These are phyloP conservation scores for Didymella segeticola DNA, from an alignment of 2,329 filamentous ascomycete genomes.

Conservation along the genomic window DNA sequence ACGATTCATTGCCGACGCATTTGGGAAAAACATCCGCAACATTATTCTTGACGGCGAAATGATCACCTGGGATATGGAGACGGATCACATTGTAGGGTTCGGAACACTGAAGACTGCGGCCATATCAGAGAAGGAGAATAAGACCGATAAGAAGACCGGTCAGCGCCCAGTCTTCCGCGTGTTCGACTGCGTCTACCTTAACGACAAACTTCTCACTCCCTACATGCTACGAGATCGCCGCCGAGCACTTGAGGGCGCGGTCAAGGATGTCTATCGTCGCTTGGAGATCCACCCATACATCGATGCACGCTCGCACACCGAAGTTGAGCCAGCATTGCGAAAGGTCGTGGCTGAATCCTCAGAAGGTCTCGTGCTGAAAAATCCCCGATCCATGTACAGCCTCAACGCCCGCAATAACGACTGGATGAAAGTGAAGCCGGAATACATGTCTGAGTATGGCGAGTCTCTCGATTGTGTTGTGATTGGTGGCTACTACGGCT, in stretches of 20 bases:
- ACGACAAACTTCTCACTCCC: slow-evolving; percentile 77
- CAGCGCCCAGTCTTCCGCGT: slow-evolving; percentile 81
- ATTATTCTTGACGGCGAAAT: slow-evolving; percentile 97
- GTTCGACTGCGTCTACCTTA: slow-evolving; percentile 91
- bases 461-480: slow-evolving; percentile 90
- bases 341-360: slow-evolving; percentile 85
- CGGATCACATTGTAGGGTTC: slow-evolving; percentile 86
- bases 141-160: slow-evolving; percentile 61
- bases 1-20: slow-evolving; percentile 77
- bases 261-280: slow-evolving; percentile 74
- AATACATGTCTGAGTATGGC: slow-evolving; percentile 97
- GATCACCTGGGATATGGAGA: slow-evolving; percentile 94
- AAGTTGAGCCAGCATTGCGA: slow-evolving; percentile 80
- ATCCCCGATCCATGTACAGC: slow-evolving; percentile 83
- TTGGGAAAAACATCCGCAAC: slow-evolving; percentile 78
- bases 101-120: slow-evolving; percentile 94
- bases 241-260: slow-evolving; percentile 73
- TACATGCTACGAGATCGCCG: slow-evolving; percentile 85
- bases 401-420: slow-evolving; percentile 91
- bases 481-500: slow-evolving; percentile 91
- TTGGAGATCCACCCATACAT: slow-evolving; percentile 82
- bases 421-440: slow-evolving; percentile 98
- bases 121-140: slow-evolving; percentile 77
- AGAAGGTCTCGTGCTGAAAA: slow-evolving; percentile 93
- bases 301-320: slow-evolving; percentile 69